These are phyloP conservation scores for Arachis stenosperma DNA, from an alignment of 306 rosid species.

Conservation along the genomic window DNA sequence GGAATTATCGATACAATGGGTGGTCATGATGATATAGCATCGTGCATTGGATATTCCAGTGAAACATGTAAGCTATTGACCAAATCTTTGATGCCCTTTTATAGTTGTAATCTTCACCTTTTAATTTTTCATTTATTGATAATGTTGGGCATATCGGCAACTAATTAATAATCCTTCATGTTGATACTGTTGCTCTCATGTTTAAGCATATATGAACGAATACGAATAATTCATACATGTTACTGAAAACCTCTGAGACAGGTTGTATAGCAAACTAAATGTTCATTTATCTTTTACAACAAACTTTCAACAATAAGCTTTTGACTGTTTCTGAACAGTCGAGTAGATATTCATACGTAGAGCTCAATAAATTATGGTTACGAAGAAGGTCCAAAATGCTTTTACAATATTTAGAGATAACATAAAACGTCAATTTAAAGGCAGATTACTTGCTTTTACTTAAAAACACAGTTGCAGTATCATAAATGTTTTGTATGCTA, in stretches of 20 bases:
- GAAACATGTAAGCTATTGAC: conserved; percentile 65
- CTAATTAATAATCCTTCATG: neutral
- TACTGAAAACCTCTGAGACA: too few species aligned
- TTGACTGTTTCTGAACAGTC: conserved; percentile 1
- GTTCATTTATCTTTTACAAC: neutral
- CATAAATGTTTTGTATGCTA: neutral
- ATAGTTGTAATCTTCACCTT: too few species aligned
- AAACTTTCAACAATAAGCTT: neutral
- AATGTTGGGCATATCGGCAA: conserved; percentile 2
- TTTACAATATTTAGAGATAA: conserved; percentile 11
- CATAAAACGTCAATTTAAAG: neutral
- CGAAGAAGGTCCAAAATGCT: conserved; percentile 5
- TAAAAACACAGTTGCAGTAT: neutral
- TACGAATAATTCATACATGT: neutral
- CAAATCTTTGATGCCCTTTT: too few species aligned
- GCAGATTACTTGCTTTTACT: too few species aligned
- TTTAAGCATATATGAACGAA: conserved; percentile 11
- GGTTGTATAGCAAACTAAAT: too few species aligned
- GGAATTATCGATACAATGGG: conserved; percentile 60
- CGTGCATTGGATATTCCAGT: conserved; percentile 67
- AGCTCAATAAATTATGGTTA: conserved; percentile 12
- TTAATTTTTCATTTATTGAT: neutral
- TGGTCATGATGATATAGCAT: conserved; percentile 73
- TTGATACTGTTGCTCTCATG: conserved; percentile 10
- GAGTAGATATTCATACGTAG: neutral